Evolutionary conservation across 2,329 filamentous ascomycete species (phyloP).

Genomic region (Exophiala alcalophila): DNA sequence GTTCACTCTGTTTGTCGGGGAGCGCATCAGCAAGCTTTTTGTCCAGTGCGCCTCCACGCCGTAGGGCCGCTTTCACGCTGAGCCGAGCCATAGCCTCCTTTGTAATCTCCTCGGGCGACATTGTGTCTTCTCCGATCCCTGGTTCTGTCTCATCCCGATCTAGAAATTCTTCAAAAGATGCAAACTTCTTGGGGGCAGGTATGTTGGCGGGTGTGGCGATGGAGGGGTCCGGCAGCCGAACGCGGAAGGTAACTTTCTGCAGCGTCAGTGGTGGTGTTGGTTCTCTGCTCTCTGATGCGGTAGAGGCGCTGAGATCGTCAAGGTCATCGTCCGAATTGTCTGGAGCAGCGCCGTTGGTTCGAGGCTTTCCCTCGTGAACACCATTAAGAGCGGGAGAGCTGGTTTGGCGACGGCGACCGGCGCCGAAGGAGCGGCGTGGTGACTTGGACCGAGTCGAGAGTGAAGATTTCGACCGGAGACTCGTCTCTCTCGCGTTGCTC

Average conservation of each 20-base stretch:
- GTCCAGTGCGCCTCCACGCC: constrained; percentile 71
- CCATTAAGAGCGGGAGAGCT: constrained; percentile 15
- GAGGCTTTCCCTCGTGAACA: neutral
- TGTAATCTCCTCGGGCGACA: constrained; percentile 59
- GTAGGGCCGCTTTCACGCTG: constrained; percentile 68
- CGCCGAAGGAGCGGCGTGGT: constrained; percentile 3
- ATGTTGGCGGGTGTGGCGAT: constrained; percentile 54
- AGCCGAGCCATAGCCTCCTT: constrained; percentile 68
- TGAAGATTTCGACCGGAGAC: constrained; percentile 10
- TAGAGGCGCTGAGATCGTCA: constrained; percentile 4
- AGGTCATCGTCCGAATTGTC: constrained; percentile 14
- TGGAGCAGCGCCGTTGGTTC: constrained; percentile 11
- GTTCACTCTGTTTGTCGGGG: constrained; percentile 71
- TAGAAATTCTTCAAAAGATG: constrained; percentile 65
- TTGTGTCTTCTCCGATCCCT: constrained; percentile 42
- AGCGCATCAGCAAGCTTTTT: constrained; percentile 42
- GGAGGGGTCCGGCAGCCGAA: constrained; percentile 50
- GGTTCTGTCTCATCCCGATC: constrained; percentile 47
- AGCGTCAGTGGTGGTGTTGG: constrained; percentile 23
- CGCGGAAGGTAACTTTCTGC: constrained; percentile 46
- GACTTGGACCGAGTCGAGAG: constrained; percentile 7
- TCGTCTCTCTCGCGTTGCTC: constrained; percentile 5
- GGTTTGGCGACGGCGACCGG: neutral
- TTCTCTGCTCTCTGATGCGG: constrained; percentile 2
- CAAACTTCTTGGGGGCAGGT: constrained; percentile 44